A percentile compares a stretch with the other conserved stretches of the same genome.
Evolutionary conservation across 495 filamentous ascomycete species (phyloP).

Genomic region (Penicillium manginii): DNA sequence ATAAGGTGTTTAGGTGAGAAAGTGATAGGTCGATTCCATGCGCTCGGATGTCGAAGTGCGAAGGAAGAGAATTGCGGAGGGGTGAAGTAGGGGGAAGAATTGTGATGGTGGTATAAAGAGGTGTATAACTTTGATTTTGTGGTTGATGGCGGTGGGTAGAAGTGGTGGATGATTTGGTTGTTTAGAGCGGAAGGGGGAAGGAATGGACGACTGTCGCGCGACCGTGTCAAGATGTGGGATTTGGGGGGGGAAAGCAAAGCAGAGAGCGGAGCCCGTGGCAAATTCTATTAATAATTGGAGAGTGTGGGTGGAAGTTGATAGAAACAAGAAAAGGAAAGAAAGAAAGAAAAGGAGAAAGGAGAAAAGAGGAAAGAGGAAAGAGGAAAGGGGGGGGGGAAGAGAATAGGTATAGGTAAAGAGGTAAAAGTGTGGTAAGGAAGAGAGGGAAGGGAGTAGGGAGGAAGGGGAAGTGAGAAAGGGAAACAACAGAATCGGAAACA

Average conservation of each 20-base stretch:
- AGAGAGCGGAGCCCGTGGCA: slow-evolving; percentile 18
- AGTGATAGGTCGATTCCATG: slow-evolving; percentile 32
- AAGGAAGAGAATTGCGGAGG: not conserved
- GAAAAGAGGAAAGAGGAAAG: slow-evolving; percentile 11
- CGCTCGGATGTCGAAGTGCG: slow-evolving; percentile 15
- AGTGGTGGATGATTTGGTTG: not conserved
- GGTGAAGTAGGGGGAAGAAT: not conserved
- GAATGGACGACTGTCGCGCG: slow-evolving; percentile 34
- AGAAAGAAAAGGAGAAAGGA: slow-evolving; percentile 4
- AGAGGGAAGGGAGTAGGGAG: not conserved
- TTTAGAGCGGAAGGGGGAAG: slow-evolving; percentile 11
- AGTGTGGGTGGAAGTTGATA: slow-evolving; percentile 4
- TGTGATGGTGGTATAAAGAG: not conserved
- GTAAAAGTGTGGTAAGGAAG: slow-evolving; percentile 14
- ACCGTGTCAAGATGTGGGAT: slow-evolving; percentile 25
- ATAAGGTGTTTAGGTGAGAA: slow-evolving; percentile 7
- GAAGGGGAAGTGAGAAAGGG: slow-evolving; percentile 9
- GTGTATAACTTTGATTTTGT: not conserved
- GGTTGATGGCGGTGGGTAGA: slow-evolving; percentile 12
- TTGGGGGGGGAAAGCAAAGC: not conserved
- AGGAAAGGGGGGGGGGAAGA: slow-evolving; percentile 5
- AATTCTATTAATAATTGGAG: slow-evolving; percentile 27
- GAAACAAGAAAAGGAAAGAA: slow-evolving; percentile 11
- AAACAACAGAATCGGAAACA: slow-evolving; percentile 6
- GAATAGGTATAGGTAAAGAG: not conserved